Evolutionary conservation across 23 red algal species (phyloP).

Genomic region (Agarophyton chilense): DNA sequence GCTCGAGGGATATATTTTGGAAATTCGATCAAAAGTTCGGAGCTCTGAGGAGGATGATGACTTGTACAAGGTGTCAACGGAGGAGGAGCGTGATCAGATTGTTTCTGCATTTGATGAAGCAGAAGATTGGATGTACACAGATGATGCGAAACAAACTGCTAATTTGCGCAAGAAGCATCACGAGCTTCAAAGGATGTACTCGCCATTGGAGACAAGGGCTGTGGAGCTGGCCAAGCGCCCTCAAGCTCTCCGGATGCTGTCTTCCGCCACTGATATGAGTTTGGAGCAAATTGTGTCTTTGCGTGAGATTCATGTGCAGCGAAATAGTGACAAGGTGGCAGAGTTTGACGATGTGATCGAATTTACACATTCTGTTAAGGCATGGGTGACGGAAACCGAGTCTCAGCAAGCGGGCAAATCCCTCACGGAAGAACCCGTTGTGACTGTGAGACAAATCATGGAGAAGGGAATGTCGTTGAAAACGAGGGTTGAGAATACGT

Average conservation of each 20-base stretch:
- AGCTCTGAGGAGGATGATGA: slow-evolving; percentile 63
- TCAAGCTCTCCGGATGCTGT: slow-evolving; percentile 19
- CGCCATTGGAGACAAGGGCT: slow-evolving; percentile 36
- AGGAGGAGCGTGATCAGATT: slow-evolving; percentile 59
- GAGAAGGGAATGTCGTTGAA: slow-evolving; percentile 23
- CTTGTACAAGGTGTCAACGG: slow-evolving; percentile 63
- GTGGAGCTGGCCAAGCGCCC: slow-evolving; percentile 35
- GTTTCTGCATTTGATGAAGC: slow-evolving; percentile 67
- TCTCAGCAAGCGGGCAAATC: not conserved
- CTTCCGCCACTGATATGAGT: slow-evolving; percentile 2
- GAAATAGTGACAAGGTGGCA: slow-evolving; percentile 8
- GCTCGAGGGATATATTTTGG: slow-evolving; percentile 82
- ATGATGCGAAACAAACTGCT: slow-evolving; percentile 65
- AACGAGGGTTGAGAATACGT: slow-evolving; percentile 11
- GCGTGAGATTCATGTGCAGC: slow-evolving; percentile 47
- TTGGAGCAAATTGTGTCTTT: not conserved
- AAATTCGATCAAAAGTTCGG: slow-evolving; percentile 68
- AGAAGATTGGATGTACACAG: slow-evolving; percentile 92
- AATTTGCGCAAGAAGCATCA: slow-evolving; percentile 60
- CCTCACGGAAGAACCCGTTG: slow-evolving; percentile 45
- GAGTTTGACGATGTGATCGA: slow-evolving; percentile 55
- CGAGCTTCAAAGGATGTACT: slow-evolving; percentile 47
- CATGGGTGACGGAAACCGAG: slow-evolving; percentile 22
- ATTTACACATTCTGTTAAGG: slow-evolving; percentile 4
- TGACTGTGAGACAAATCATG: slow-evolving; percentile 37